These are phyloP conservation scores for Leccinum aurantiacum DNA, from an alignment of 768 basidiomycete genomes.

Conservation along the genomic window DNA sequence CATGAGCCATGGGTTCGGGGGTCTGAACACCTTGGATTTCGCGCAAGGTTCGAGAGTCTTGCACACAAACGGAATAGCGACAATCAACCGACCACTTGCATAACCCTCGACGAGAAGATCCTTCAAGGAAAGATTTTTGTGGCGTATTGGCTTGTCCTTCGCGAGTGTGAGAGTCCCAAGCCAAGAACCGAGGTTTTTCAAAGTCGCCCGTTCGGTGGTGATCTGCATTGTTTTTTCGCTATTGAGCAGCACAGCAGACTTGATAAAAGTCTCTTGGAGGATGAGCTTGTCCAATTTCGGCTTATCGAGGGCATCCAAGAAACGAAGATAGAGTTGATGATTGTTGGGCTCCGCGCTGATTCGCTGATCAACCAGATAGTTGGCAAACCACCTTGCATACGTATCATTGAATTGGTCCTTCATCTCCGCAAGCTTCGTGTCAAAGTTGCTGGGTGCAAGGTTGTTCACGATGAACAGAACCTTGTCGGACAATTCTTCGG, in stretches of 20 bases:
- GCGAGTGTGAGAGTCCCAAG: conserved; percentile 92
- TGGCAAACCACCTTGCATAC: conserved; percentile 93
- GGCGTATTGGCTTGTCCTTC: conserved; percentile 87
- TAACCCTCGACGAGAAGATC: conserved; percentile 96
- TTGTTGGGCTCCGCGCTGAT: conserved; percentile 97
- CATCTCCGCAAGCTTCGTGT: conserved; percentile 85
- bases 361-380: conserved; percentile 95
- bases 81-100: conserved; percentile 85
- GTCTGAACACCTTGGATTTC: conserved; percentile 88
- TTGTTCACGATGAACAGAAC: conserved; percentile 99
- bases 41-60: conserved; percentile 91
- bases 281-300: conserved; percentile 70
- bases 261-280: conserved; percentile 90
- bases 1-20: conserved; percentile 99
- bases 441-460: conserved; percentile 91
- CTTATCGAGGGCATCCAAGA: conserved; percentile 80
- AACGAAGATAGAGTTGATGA: conserved; percentile 90
- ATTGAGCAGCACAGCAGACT: conserved; percentile 84
- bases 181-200: conserved; percentile 97
- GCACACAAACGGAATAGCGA: conserved; percentile 98
- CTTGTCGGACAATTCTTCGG: conserved; percentile 87
- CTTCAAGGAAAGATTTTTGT: conserved; percentile 94
- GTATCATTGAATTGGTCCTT: conserved; percentile 76
- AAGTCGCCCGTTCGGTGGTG: conserved; percentile 75
- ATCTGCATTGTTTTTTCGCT: conserved; percentile 87